Evolutionary conservation across 495 filamentous ascomycete genomes (phyloP), one percentile per base, ranked within the genome.

Genomic region (Talaromyces proteolyticus): DNA sequence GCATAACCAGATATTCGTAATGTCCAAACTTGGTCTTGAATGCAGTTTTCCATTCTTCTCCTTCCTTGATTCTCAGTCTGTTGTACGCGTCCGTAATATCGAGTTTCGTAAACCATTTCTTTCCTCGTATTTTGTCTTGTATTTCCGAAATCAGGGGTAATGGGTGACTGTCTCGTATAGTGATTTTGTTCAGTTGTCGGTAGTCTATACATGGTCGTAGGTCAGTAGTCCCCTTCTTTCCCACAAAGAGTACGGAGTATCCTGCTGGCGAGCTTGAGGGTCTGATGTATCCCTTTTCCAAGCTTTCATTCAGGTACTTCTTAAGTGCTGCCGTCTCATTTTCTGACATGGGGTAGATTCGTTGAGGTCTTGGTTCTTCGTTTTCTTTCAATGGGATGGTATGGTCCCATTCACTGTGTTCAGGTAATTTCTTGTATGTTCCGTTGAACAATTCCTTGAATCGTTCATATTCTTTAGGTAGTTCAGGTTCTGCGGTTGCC

Each of bases 11-110:
- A 47, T 57, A 60, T 48, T 60, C 50, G 43, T 52, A 49, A 23
- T 55, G 16, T 23, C 24, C 41, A 53, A 17, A 49, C 50, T 29
- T 48, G 6, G 12, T 56, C 29, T 47, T 49, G 44, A 51, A 55
- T 29, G 34, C 24, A 41, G 42, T 62, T 44, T 60, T 58, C 19
- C 52, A 60, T 44, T 62, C 21, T 42, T 62, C 19, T n/a, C 23
- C 11, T 18, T 52, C 26, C 8, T 42, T 47, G 21, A 62, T 53
- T 24, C 24, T 11, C 16, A 62, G 45, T 4, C 11, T 11, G 49
- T 60, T 55, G 21, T 57, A 60, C 3, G n/a, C 40, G 43, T 57
- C 19, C 44, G 43, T 53, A 25, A 57, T 17, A 55, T 60, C 38
- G 16, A 62, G 24, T 42, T 57, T 55, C 2, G 24, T 60, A 57